phyloP scores from a whole-genome alignment of 768 basidiomycete genomes.

The Clitopilus hobsonii region DNA sequence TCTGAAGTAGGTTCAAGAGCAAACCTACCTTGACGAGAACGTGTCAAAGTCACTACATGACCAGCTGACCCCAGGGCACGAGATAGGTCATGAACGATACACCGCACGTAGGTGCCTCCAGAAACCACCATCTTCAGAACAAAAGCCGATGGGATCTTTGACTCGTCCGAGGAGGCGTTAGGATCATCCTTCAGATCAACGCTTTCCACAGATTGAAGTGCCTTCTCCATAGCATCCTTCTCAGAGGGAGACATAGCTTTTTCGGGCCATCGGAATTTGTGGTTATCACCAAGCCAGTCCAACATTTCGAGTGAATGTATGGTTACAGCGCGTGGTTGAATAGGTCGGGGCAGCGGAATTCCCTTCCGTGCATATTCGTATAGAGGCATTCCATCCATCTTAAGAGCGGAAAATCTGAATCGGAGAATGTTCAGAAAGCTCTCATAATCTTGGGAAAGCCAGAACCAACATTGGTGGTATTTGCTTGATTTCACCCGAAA shows the following conservation, averaged over 20 bases:
- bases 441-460: neutral
- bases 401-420: constrained; percentile 89
- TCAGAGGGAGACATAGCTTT: constrained; percentile 66
- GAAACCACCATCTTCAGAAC: constrained; percentile 91
- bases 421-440: too few species aligned
- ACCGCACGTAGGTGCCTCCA: constrained; percentile 95
- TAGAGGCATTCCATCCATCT: constrained; percentile 95
- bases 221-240: constrained; percentile 61
- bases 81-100: constrained; percentile 91
- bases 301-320: constrained; percentile 78
- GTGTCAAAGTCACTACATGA: constrained; percentile 86
- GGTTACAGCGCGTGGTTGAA: constrained; percentile 79
- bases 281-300: constrained; percentile 75
- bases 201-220: constrained; percentile 49
- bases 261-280: constrained; percentile 72
- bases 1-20: constrained; percentile 42
- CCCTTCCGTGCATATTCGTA: constrained; percentile 94
- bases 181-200: constrained; percentile 35
- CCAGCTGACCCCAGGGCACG: constrained; percentile 82
- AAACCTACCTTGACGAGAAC: constrained; percentile 88
- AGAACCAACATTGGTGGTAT: constrained; percentile 80
- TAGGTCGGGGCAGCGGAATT: constrained; percentile 90
- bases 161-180: constrained; percentile 20
- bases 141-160: constrained; percentile 71
- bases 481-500: constrained; percentile 86